Evolutionary conservation across 2,329 filamentous ascomycete genomes (phyloP).

Genomic region (Colletotrichum nymphaeae): DNA sequence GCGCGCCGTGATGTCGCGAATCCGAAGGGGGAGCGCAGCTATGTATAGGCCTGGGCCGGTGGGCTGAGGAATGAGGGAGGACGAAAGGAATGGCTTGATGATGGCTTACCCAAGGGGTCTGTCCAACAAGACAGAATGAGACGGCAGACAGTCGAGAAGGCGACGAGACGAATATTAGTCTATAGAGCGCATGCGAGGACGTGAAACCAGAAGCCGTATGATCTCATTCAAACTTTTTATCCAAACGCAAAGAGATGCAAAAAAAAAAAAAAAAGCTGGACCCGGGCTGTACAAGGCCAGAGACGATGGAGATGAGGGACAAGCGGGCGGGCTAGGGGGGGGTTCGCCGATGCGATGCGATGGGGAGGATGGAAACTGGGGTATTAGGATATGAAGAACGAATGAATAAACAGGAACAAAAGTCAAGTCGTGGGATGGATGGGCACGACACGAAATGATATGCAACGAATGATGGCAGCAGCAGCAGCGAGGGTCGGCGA

Average conservation of each 20-base stretch:
- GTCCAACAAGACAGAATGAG: slow-evolving; percentile 7
- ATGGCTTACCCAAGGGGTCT: slow-evolving; percentile 27
- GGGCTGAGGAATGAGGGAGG: slow-evolving; percentile 30
- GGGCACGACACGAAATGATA: slow-evolving; percentile 28
- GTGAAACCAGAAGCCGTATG: slow-evolving; percentile 29
- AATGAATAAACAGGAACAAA: slow-evolving; percentile 24
- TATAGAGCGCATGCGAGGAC: slow-evolving; percentile 26
- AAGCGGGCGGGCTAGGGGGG: slow-evolving; percentile 16
- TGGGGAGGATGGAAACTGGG: slow-evolving; percentile 9
- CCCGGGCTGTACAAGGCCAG: neutral
- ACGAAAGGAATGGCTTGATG: slow-evolving; percentile 20
- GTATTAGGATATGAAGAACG: slow-evolving; percentile 31
- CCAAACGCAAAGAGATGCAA: slow-evolving; percentile 29
- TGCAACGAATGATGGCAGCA: slow-evolving; percentile 34
- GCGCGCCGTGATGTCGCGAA: slow-evolving; percentile 21
- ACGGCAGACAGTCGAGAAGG: slow-evolving; percentile 2
- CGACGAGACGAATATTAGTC: slow-evolving; percentile 29
- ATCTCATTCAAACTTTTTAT: slow-evolving; percentile 36
- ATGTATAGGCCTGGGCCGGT: slow-evolving; percentile 19
- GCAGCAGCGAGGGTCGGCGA: slow-evolving; percentile 27
- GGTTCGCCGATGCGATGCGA: slow-evolving; percentile 1
- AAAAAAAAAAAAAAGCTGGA: slow-evolving; percentile 15
- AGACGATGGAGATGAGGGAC: neutral
- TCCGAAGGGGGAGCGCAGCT: slow-evolving; percentile 7
- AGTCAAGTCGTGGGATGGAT: slow-evolving; percentile 20